Base-by-base conservation (phyloP, 78 protist genomes). In the Protostelium mycophagum region DNA sequence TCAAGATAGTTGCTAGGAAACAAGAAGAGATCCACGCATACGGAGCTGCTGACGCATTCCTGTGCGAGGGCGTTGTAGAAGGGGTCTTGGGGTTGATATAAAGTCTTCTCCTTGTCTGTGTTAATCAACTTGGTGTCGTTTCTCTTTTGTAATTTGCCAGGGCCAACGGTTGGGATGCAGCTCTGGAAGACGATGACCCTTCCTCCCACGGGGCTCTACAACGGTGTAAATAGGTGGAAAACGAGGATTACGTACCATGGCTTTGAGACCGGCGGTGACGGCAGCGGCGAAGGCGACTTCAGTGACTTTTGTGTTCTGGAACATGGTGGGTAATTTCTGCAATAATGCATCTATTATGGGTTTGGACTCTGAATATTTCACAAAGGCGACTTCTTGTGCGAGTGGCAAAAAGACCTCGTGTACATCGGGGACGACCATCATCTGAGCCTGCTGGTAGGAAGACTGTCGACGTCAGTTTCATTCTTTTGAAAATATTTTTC, bases 61-160 rank as follows among this genome's bases (percentile, higher is more conserved):
- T 90, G 35, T 0, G 96, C 96, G 10, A 94, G 88, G 63, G 91
- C 93, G 38, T 93, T 96, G 83, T 93, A 93, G 36, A 83, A 93
- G 1, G 84, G 94, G 5, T 34, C 37, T 0, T n/a, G 29, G 23
- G 95, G 95, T 83, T 89, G 87, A 29, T 92, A 90, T 35, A 91
- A 88, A 16, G 83, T 25, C 0, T 28, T 38, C 85, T 95, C 97
- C 51, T 92, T 90, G 37, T 90, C 88, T 0, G 90, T 94, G 28
- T 91, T 93, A 31, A 93, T 35, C 0, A 85, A 29, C 35, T 86
- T 29, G 38, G 84, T 90, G 83, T 85, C 86, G n/a, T 93, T 92
- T 38, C 96, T 37, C 37, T 88, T 91, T 25, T 86, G 88, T n/a
- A 93, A 28, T 9, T 83, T 85, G 36, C 95, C 95, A n/a, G 88